Evolutionary conservation across 177 flowering plant genomes (phyloP), one percentile per base, ranked within the genome.

Genomic region (Telopea speciosissima): DNA sequence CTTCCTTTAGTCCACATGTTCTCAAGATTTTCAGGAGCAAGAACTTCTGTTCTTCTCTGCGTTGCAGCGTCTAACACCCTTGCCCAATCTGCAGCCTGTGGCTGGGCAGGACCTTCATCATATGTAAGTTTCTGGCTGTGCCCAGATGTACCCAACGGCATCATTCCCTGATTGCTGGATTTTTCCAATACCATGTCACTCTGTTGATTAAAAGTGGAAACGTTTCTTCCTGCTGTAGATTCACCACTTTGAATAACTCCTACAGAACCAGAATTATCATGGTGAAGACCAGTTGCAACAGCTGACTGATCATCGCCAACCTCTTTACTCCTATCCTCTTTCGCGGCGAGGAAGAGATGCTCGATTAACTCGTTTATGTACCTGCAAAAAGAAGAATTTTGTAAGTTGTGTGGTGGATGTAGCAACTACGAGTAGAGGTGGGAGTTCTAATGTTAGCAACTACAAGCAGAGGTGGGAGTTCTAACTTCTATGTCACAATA

Each of bases 1-100:
- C 99, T 87, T 78, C 99, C 99, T 76, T 74, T 93, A 31, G 97
- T 72, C 99, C 99, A 96, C 88, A 93, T 82, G 79, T 91, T 96
- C 64, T 96, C 99, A 72, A 96, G 97, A 87, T 96, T 93, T 82
- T 96, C 98, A 80, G 99, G 99, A 76, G 85, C 80, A 76, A 96
- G 97, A 78, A 93, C 92, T 82, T 93, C 97, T 65, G 93, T 85
- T 83, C 99, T 87, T 83, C 97, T 90, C 81, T 91, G 93, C 67
- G 88, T 86, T 56, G 91, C 98, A 60, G 90, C 98, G 70, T 93
- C 94, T 63, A 91, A 74, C 61, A 75, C 73, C 25, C 88, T 80
- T 58, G 92, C 98, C 99, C 99, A 96, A 65, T 92, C 96, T 69
- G 90, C 93, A 68, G 90, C 71, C 3, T 73, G 80, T 24, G 80